These are phyloP conservation scores for Gnomoniopsis smithogilvyi DNA, from an alignment of 2,329 filamentous ascomycete genomes.

Conservation along the genomic window DNA sequence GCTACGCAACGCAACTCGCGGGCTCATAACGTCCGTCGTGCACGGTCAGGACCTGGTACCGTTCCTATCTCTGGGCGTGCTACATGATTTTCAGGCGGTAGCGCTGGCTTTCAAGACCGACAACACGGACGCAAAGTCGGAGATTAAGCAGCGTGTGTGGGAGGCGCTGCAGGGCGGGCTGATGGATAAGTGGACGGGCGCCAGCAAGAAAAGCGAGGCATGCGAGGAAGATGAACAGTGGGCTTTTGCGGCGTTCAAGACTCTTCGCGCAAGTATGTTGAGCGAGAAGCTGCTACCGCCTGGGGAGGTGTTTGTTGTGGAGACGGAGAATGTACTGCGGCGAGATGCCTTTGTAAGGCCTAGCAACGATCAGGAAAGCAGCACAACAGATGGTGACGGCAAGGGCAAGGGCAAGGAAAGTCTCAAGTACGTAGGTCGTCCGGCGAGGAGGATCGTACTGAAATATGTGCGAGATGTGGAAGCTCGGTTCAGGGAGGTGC, in stretches of 20 bases:
- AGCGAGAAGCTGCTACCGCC: slow-evolving; percentile 70
- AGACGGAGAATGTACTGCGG: slow-evolving; percentile 64
- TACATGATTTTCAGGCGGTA: slow-evolving; percentile 72
- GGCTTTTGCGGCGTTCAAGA: slow-evolving; percentile 65
- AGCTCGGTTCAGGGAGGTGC: slow-evolving; percentile 64
- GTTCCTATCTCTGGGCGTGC: slow-evolving; percentile 66
- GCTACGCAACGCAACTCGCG: slow-evolving; percentile 66
- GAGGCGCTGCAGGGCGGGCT: slow-evolving; percentile 60
- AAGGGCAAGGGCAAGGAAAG: neutral
- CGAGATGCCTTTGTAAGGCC: slow-evolving; percentile 58
- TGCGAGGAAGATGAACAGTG: slow-evolving; percentile 60
- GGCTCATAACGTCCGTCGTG: slow-evolving; percentile 71
- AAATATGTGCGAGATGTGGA: slow-evolving; percentile 72
- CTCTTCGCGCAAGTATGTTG: slow-evolving; percentile 64
- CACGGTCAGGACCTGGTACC: slow-evolving; percentile 74
- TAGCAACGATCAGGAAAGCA: slow-evolving; percentile 21
- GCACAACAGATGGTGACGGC: slow-evolving; percentile 7
- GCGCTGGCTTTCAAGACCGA: slow-evolving; percentile 72
- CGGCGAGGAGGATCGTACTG: slow-evolving; percentile 66
- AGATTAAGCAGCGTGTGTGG: slow-evolving; percentile 66
- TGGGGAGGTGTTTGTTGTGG: slow-evolving; percentile 72
- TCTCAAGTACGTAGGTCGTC: slow-evolving; percentile 48
- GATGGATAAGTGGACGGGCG: slow-evolving; percentile 56
- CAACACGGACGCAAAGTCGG: slow-evolving; percentile 61
- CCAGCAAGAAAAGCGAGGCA: slow-evolving; percentile 22